Evolutionary conservation across 768 basidiomycete species (phyloP), one percentile per base, ranked within the genome.

Genomic region (Nevesoporus exiguus): DNA sequence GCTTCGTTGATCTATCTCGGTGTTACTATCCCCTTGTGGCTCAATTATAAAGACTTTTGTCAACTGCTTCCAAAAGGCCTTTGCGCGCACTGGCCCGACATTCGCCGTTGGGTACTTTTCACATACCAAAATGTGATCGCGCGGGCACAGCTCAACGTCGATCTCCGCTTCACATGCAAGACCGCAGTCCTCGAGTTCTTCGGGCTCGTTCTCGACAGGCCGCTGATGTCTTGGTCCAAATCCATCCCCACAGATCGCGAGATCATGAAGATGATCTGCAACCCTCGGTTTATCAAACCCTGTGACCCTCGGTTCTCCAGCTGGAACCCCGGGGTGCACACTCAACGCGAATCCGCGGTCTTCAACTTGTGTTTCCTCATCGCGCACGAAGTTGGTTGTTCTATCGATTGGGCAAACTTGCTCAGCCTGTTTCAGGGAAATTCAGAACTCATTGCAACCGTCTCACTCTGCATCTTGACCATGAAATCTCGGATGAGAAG

Each of bases 341-440:
- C 53, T 21, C 66, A 68, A 31, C 66, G 68, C n/a, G 68, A 70
- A 61, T 68, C 67, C 5, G 66, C 59, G 0, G 44, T 68, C 37
- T 58, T 69, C 40, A 68, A 70, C 13, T 59, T 64, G 3, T 61
- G 59, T 37, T 65, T 69, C 30, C 59, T 70, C 31, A 59, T 69
- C 43, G 60, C 66, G 5, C 56, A 68, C 24, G 66, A 70, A 22
- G 21, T 40, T 22, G 54, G 47, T 4, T 42, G 24, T 6, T 14
- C 50, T n/a, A 49, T 68, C 41, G 62, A 68, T 31, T 70, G 53
- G 60, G 52, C 21, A 2, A 61, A 68, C 15, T 29, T 70, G 37
- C 62, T 68, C n/a, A 29, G 51, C 27, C 39, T 61, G 29, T 70
- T 68, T 34, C 41, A 53, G 0, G 59, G 56, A 5, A 60, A 66